phyloP scores from a whole-genome alignment of 108 stramenopile genomes.

The Schizochytrium sp. region DNA sequence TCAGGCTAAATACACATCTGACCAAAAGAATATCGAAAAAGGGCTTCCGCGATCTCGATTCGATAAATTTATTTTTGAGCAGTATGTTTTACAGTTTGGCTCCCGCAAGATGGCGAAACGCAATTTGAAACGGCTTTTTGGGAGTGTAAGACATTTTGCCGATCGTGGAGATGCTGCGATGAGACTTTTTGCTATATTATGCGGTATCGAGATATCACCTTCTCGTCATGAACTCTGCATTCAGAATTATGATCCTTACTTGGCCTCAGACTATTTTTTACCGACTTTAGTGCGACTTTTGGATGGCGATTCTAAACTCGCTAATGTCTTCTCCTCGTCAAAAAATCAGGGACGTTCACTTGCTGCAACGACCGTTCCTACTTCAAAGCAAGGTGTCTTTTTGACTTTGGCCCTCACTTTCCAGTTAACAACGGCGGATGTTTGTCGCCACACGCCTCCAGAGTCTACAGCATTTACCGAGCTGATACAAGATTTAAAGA shows the following conservation, averaged over 20 bases:
- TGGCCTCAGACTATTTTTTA: slow-evolving; percentile 46
- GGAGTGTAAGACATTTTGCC: background rate
- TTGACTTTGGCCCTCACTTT: background rate
- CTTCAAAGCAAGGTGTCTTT: background rate
- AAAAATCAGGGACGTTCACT: background rate
- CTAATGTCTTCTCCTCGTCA: background rate
- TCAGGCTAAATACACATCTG: slow-evolving; percentile 35
- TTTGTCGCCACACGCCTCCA: background rate
- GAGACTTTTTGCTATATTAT: slow-evolving; percentile 10
- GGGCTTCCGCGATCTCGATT: background rate
- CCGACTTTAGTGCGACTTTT: slow-evolving; percentile 21
- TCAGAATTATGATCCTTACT: slow-evolving; percentile 1
- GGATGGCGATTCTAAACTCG: slow-evolving; percentile 14
- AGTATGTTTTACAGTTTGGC: slow-evolving; percentile 25
- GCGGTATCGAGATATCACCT: background rate
- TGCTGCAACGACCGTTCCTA: background rate
- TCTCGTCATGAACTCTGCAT: background rate
- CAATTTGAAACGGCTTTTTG: slow-evolving; percentile 50
- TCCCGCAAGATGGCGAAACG: slow-evolving; percentile 58
- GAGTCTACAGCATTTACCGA: background rate
- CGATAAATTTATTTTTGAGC: slow-evolving; percentile 40
- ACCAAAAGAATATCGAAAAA: slow-evolving; percentile 3
- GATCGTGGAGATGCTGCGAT: background rate
- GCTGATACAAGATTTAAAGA: background rate
- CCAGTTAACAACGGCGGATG: background rate